These are phyloP conservation scores for Hyaloperonospora arabidopsidis DNA, from an alignment of 352 stramenopile species.

Conservation along the genomic window DNA sequence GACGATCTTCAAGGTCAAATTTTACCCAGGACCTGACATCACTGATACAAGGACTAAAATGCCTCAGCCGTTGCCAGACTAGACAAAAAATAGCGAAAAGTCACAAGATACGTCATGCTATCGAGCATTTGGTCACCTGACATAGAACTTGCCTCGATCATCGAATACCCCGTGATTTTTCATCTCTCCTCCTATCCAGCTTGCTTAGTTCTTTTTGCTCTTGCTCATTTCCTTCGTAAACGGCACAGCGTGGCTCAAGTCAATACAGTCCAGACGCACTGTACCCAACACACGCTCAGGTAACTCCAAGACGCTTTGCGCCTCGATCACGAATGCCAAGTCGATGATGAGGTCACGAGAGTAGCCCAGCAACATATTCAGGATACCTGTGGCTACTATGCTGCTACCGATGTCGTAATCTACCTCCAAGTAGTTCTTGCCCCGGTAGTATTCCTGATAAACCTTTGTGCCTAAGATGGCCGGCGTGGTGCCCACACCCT, in stretches of 20 bases:
- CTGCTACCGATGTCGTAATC: constrained; percentile 80
- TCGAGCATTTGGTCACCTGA: constrained; percentile 4
- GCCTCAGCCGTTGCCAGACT: no score
- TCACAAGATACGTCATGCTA: no score
- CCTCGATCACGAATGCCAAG: constrained; percentile 78
- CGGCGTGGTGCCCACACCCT: constrained; percentile 83
- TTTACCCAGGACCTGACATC: no score
- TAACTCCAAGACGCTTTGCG: constrained; percentile 54
- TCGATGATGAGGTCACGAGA: constrained; percentile 70
- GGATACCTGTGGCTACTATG: constrained; percentile 54
- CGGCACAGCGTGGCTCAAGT: constrained; percentile 46
- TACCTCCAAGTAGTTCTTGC: constrained; percentile 59
- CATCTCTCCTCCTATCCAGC: constrained; percentile 1
- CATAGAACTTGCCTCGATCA: neutral
- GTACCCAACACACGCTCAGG: constrained; percentile 67
- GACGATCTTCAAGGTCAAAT: no score
- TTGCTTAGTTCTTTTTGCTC: constrained; percentile 24
- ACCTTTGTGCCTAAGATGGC: constrained; percentile 88
- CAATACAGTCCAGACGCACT: constrained; percentile 59
- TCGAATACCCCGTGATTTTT: neutral
- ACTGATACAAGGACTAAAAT: no score
- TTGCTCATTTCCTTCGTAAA: constrained; percentile 29
- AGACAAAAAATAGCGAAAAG: no score
- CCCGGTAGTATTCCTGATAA: constrained; percentile 64
- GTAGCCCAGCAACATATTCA: constrained; percentile 67